Base-by-base conservation (phyloP, 805 yeast species). In the Cyberlindnera meyerae region DNA sequence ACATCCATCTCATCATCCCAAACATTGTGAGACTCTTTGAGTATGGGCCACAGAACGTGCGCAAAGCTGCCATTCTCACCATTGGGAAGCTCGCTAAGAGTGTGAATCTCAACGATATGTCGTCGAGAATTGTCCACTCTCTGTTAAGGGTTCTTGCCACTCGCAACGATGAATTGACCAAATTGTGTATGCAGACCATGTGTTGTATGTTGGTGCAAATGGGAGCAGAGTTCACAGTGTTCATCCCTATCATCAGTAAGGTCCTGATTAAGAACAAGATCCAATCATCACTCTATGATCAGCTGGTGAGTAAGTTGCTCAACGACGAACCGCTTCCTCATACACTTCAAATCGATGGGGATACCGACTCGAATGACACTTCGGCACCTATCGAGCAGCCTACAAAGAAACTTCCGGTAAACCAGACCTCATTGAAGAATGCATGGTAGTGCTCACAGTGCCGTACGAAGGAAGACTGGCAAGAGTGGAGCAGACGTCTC, bases 381-480 rank as follows among this genome's bases (percentile, higher is more conserved):
- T 35, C 54, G 4, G 55, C 60, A 3, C 85, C 80, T 33, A 73
- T 79, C 14, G 90, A 81, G 42, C 75, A 80, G 44, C 77, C 82
- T 1, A 69, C 81, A 3, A 78, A 82, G 50, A 85, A 85, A 49
- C 64, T 90, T 9, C 89, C 95, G 0, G 75, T 77, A 4, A 77
- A 77, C 45, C 81, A 76, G 46, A 69, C 68, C 36, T 67, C 66
- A 8, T 66, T 93, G 49, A 81, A 85, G 51, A 75, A 77, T 29
- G 86, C 89, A 1, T 93, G 98, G 97, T 96, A 88, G 48, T 82
- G 95, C 18, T 75, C 84, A 17, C 90, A 86, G 47, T 76, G 90
- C 46, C 74, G 94, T 35, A 86, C 97, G 0, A 79, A 80, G 49
- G 97, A 89, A 50, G 98, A 93, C 48, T 93, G 98, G 98, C 90